These are phyloP conservation scores for Oryza australiensis DNA, from an alignment of 176 grass and related monocot genomes.

Conservation along the genomic window DNA sequence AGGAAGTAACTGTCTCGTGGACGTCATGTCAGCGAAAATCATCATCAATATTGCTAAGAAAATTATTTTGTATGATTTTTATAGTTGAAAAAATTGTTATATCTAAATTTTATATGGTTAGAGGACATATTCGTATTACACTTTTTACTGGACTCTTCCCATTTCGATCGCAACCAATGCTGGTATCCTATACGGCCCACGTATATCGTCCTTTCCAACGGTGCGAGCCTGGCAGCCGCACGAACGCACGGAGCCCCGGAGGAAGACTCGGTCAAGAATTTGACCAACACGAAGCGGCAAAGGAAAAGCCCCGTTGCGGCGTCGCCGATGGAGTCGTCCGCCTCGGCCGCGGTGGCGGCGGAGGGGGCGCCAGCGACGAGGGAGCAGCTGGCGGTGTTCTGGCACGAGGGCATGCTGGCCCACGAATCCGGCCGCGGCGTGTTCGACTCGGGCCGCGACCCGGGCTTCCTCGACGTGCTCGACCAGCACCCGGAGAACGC, in stretches of 20 bases:
- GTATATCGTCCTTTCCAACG: too few species aligned
- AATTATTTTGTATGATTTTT: too few species aligned
- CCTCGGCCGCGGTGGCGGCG: not conserved
- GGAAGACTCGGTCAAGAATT: not conserved
- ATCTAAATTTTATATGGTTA: too few species aligned
- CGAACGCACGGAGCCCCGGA: not conserved
- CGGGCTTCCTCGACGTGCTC: constrained; percentile 91
- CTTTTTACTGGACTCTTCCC: too few species aligned
- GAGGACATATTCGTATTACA: too few species aligned
- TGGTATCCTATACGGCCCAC: too few species aligned
- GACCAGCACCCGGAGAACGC: constrained; percentile 88
- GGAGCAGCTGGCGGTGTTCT: constrained; percentile 69
- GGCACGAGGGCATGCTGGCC: constrained; percentile 89
- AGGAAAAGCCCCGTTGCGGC: not conserved
- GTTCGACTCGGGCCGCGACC: constrained; percentile 81
- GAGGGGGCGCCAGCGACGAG: not conserved
- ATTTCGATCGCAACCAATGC: too few species aligned
- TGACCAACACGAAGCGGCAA: not conserved
- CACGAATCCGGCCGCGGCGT: constrained; percentile 83
- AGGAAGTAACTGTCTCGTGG: too few species aligned
- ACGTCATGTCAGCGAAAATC: too few species aligned
- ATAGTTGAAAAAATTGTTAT: too few species aligned
- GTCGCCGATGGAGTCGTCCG: constrained; percentile 30
- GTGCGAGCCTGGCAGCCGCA: too few species aligned
- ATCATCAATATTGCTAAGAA: too few species aligned